phyloP scores from a whole-genome alignment of 768 basidiomycete species.

The Calvatia gigantea region DNA sequence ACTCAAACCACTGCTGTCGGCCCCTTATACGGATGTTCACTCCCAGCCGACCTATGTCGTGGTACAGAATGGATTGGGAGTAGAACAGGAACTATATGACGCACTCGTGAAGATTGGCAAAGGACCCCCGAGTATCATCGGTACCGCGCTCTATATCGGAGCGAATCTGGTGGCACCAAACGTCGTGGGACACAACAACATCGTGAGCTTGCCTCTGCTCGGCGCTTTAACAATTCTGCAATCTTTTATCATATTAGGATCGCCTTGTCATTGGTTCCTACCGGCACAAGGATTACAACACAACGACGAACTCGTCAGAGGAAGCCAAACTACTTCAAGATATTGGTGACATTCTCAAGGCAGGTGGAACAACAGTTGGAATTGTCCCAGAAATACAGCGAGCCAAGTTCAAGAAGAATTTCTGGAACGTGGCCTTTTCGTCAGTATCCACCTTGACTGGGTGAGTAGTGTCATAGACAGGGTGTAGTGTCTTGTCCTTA shows the following conservation, averaged over 20 bases:
- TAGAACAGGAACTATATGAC: slow-evolving; percentile 63
- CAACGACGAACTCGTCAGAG: slow-evolving; percentile 36
- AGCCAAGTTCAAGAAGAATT: slow-evolving; percentile 58
- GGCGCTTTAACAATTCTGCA: background rate
- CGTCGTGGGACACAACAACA: slow-evolving; percentile 47
- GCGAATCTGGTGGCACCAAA: slow-evolving; percentile 45
- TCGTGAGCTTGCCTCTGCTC: slow-evolving; percentile 35
- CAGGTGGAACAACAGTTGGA: slow-evolving; percentile 43
- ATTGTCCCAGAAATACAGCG: slow-evolving; percentile 61
- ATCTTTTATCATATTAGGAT: slow-evolving; percentile 34
- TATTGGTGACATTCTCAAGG: slow-evolving; percentile 39
- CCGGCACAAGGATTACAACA: slow-evolving; percentile 38
- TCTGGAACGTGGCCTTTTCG: slow-evolving; percentile 60
- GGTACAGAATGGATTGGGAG: slow-evolving; percentile 70
- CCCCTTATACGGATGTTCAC: slow-evolving; percentile 40
- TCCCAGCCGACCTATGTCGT: slow-evolving; percentile 59
- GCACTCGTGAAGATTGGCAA: slow-evolving; percentile 39
- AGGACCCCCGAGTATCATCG: slow-evolving; percentile 49
- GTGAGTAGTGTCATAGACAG: slow-evolving; percentile 18
- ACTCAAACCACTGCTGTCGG: slow-evolving; percentile 51
- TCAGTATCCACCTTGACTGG: slow-evolving; percentile 48
- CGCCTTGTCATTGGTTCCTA: slow-evolving; percentile 53
- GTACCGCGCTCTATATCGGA: slow-evolving; percentile 51
- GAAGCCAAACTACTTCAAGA: slow-evolving; percentile 41
- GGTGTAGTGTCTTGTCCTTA: slow-evolving; percentile 3